Percentiles rank a stretch among this genome's conserved stretches.
Conservation (phyloP, 345 rosid species). For the Euclidium syriacum region DNA sequence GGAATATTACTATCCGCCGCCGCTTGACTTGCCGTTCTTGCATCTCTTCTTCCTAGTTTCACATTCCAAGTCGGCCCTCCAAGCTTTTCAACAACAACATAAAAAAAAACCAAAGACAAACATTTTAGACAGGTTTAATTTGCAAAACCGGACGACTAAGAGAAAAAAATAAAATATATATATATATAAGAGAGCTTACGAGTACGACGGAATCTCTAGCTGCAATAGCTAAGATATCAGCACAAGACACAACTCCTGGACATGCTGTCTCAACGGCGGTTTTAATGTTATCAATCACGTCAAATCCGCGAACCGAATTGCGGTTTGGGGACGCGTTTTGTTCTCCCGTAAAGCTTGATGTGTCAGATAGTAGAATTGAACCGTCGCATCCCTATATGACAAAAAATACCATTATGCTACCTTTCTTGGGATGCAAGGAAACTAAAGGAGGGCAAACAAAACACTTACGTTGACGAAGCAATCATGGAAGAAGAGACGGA, state of each 20-base stretch:
- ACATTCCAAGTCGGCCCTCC: conserved; percentile 83
- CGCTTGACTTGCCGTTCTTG: conserved; percentile 64
- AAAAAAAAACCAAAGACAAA: neutral
- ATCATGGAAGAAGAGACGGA: conserved; percentile 88
- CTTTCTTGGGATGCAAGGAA: conserved; percentile 15
- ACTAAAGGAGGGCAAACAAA: neutral
- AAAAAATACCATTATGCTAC: neutral
- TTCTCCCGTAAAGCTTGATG: conserved; percentile 77
- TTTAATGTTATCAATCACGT: conserved; percentile 65
- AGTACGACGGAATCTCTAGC: conserved; percentile 57
- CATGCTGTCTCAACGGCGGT: conserved; percentile 70
- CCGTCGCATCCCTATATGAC: conserved; percentile 74
- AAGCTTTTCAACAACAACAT: conserved; percentile 47
- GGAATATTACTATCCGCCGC: conserved; percentile 80
- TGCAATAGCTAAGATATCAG: conserved; percentile 68
- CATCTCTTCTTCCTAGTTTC: conserved; percentile 86
- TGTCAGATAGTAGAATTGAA: conserved; percentile 72
- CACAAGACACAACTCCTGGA: conserved; percentile 83
- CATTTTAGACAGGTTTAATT: neutral
- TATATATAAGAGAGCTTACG: conserved; percentile 35
- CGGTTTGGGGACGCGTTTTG: conserved; percentile 63
- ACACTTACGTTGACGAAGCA: conserved; percentile 79
- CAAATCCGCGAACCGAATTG: conserved; percentile 69
- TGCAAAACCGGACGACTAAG: neutral
- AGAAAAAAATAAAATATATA: no score